phyloP scores from a whole-genome alignment of 768 basidiomycete genomes.

The Suillus brevipes region DNA sequence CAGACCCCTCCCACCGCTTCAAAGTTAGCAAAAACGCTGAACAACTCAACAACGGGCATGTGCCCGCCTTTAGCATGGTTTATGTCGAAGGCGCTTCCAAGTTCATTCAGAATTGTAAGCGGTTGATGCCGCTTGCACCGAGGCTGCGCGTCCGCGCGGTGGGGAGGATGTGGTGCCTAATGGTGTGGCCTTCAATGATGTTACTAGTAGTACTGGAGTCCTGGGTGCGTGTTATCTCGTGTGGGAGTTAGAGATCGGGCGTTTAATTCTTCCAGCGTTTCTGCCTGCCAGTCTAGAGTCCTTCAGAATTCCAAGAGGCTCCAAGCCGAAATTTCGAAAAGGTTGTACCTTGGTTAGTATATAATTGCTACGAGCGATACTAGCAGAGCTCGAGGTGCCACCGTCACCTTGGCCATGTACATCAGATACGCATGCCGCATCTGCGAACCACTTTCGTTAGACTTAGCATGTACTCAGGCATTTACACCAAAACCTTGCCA shows the following conservation, averaged over 20 bases:
- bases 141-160: constrained; percentile 78
- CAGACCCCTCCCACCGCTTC: constrained; percentile 92
- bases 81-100: constrained; percentile 92
- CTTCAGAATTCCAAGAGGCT: no score
- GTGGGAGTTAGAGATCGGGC: constrained; percentile 90
- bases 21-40: constrained; percentile 97
- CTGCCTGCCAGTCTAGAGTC: no score
- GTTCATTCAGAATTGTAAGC: constrained; percentile 83
- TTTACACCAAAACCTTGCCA: no score
- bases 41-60: constrained; percentile 79
- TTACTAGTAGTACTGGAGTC: constrained; percentile 35
- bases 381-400: no score
- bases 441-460: no score
- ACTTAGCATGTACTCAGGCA: no score
- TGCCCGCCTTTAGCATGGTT: constrained; percentile 88
- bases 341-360: no score
- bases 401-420: no score
- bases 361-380: no score
- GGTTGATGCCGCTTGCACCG: constrained; percentile 91
- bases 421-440: no score
- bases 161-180: constrained; percentile 63
- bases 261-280: no score
- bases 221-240: constrained; percentile 71
- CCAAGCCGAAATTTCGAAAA: no score
- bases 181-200: constrained; percentile 18